Base-by-base conservation (phyloP, 768 basidiomycete species). In the Kwoniella mangroviensis region DNA sequence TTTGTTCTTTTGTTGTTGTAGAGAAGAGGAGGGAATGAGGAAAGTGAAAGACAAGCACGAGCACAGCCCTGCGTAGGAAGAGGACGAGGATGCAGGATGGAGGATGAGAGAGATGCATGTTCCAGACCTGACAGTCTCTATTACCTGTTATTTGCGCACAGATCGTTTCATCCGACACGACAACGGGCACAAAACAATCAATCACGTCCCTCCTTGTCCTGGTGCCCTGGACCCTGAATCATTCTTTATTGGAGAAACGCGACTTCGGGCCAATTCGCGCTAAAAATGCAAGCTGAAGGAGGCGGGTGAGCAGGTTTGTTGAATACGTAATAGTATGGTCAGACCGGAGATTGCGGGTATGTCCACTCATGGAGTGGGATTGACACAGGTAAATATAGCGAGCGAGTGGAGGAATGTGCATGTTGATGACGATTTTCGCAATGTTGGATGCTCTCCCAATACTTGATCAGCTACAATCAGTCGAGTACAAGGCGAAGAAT, bases 141-240 rank as follows among this genome's bases (percentile, higher is more conserved):
- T 26, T 24, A n/a, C 21, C 60, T 34, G 34, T 34, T 34, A 22
- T 28, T 51, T 34, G 19, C 45, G 26, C 63, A 52, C 63, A 53
- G 51, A 53, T 64, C 53, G 63, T 64, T 54, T 64, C 63, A 64
- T 64, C 63, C 51, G 63, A 64, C 63, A 64, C 49, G 49, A 64
- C 63, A 64, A 26, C n/a, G 28, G 12, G 6, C 11, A 55, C 53
- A 17, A n/a, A 49, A 58, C 58, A 51, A 57, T 43, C 11, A 41
- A 3, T 45, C 58, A 60, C 58, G 41, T 42, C 34, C 40, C 11
- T n/a, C n/a, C 12, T 13, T 4, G 53, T 21, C 4, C 21, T 19
- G 53, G 5, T 54, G 21, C 15, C 53, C 15, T 4, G 43, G 19
- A n/a, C 58, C 41, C 41, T 60, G 34, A 60, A 24, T 34, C 34